phyloP scores from a whole-genome alignment of 75 land plant genomes.

The Adiantum capillusveneris region DNA sequence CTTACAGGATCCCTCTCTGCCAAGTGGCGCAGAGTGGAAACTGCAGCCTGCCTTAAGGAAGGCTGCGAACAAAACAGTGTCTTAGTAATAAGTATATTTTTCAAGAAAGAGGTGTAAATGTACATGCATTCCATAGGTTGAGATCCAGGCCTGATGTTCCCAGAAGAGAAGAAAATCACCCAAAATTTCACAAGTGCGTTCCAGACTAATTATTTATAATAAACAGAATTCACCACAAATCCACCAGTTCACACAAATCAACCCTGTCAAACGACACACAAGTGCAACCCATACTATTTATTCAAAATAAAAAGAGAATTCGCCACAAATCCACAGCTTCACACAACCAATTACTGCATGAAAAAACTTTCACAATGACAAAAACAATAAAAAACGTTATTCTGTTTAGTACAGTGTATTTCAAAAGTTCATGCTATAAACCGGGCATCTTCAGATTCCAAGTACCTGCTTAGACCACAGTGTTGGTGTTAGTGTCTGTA shows the following conservation, averaged over 20 bases:
- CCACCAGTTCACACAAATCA: too few relatives aligned
- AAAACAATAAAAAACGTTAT: too few relatives aligned
- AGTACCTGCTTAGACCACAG: constrained; percentile 84
- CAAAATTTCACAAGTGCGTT: not conserved
- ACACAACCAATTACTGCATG: too few relatives aligned
- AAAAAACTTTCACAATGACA: too few relatives aligned
- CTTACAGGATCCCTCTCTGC: constrained; percentile 90
- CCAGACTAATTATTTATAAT: not conserved
- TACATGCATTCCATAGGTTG: not conserved
- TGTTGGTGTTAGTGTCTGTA: constrained; percentile 79
- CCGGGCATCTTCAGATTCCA: not conserved
- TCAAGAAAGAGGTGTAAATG: not conserved
- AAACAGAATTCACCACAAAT: too few relatives aligned
- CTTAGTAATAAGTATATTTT: not conserved
- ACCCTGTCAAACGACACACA: too few relatives aligned
- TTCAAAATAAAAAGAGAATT: too few relatives aligned
- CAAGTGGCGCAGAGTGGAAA: constrained; percentile 80
- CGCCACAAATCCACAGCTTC: too few relatives aligned
- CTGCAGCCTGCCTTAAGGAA: constrained; percentile 79
- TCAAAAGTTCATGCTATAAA: too few relatives aligned
- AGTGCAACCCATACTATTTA: too few relatives aligned
- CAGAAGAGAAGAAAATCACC: not conserved
- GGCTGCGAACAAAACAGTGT: constrained; percentile 45
- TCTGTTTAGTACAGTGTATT: too few relatives aligned
- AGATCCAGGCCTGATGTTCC: not conserved